Conservation (phyloP, 2,329 filamentous ascomycete species). For the Penicillium nordicum region DNA sequence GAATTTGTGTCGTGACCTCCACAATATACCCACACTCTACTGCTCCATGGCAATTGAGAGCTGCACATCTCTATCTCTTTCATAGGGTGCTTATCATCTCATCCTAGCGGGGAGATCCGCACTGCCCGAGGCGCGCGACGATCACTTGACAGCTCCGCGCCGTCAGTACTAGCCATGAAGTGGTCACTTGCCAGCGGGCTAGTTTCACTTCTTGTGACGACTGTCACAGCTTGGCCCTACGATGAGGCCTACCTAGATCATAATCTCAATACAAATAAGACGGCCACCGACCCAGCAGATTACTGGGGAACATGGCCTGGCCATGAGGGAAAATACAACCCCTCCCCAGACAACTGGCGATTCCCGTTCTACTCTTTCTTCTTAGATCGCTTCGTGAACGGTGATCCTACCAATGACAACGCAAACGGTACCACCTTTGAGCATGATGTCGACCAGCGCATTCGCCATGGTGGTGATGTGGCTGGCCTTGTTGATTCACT, state of each 20-base stretch:
- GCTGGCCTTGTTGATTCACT: conserved; percentile 57
- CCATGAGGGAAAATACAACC: conserved; percentile 44
- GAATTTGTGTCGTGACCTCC: background rate
- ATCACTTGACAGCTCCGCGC: background rate
- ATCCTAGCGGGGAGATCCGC: background rate
- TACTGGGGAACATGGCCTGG: conserved; percentile 56
- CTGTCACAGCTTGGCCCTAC: conserved; percentile 43
- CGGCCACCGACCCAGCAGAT: conserved; percentile 53
- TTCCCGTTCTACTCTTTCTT: conserved; percentile 65
- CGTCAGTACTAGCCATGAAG: conserved; percentile 27
- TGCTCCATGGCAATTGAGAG: conserved; percentile 1
- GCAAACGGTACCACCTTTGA: conserved; percentile 58
- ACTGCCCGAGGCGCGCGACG: background rate
- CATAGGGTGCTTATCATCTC: background rate
- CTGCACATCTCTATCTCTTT: background rate
- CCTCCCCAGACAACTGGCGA: conserved; percentile 61
- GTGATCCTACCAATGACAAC: conserved; percentile 62
- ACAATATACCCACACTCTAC: background rate
- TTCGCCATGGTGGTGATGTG: conserved; percentile 62
- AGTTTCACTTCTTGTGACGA: conserved; percentile 31
- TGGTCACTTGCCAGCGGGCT: conserved; percentile 28
- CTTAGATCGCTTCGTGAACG: conserved; percentile 62
- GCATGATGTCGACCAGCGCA: conserved; percentile 58
- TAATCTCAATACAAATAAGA: conserved; percentile 60
- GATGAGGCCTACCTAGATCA: conserved; percentile 51